Evolutionary conservation across 257 asterid species (phyloP).

Genomic region (Ajuga chamaepitys): DNA sequence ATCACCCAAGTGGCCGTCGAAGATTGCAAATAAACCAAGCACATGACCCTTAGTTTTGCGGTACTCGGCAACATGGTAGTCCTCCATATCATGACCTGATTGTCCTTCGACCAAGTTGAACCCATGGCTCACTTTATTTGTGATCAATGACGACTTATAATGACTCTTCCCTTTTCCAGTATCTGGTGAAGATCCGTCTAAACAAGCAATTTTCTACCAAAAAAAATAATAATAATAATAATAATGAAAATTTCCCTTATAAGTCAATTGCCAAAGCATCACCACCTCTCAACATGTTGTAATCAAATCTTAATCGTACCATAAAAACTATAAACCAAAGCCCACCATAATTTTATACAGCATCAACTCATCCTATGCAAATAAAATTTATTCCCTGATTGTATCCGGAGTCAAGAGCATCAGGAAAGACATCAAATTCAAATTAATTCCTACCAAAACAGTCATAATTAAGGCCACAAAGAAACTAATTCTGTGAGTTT

Average conservation of each 20-base stretch:
- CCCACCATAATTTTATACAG: background rate
- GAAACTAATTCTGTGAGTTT: background rate
- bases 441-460: background rate
- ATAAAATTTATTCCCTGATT: background rate
- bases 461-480: background rate
- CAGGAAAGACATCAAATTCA: background rate
- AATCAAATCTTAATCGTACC: no score
- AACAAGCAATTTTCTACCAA: conserved; percentile 38
- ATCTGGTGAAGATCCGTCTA: conserved; percentile 46
- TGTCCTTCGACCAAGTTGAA: conserved; percentile 69
- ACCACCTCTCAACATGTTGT: no score
- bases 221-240: no score
- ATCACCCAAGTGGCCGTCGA: conserved; percentile 73
- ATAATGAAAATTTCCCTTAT: no score
- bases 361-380: background rate
- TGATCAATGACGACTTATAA: conserved; percentile 27
- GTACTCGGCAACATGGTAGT: conserved; percentile 73
- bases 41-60: conserved; percentile 42
- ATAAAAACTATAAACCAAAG: no score
- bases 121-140: conserved; percentile 51
- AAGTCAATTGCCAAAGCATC: no score
- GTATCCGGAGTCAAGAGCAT: background rate
- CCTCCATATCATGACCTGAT: conserved; percentile 84
- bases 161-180: conserved; percentile 73
- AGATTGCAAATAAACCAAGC: conserved; percentile 75